Percentiles rank a stretch among this genome's conserved stretches.
phyloP scores from a whole-genome alignment of 768 basidiomycete genomes.

The Hygrophoropsis aurantiaca region DNA sequence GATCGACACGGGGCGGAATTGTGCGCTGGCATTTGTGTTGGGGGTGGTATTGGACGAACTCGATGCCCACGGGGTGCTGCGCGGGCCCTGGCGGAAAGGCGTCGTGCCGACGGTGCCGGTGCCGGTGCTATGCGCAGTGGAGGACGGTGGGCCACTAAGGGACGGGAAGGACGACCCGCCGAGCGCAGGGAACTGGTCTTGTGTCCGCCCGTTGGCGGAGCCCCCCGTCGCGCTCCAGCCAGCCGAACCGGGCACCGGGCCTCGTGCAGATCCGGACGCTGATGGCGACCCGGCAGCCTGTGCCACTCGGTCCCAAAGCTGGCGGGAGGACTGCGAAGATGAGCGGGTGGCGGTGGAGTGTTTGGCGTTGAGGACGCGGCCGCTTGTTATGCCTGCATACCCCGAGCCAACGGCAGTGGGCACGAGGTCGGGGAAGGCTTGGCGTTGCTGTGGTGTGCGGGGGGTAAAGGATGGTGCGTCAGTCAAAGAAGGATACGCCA shows the following conservation, averaged over 20 bases:
- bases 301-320: constrained; percentile 87
- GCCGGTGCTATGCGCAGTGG: no score
- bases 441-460: constrained; percentile 60
- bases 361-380: constrained; percentile 83
- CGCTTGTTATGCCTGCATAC: constrained; percentile 79
- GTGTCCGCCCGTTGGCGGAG: constrained; percentile 11
- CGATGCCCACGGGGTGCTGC: constrained; percentile 65
- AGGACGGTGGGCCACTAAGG: no score
- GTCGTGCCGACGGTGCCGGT: no score
- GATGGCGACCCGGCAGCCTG: constrained; percentile 61
- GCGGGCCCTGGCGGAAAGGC: constrained; percentile 42
- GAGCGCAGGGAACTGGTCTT: constrained; percentile 31
- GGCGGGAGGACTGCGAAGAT: constrained; percentile 58
- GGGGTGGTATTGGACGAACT: no score
- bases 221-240: no score
- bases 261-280: constrained; percentile 19
- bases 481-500: constrained; percentile 2
- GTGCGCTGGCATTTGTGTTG: no score
- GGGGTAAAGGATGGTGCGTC: background rate
- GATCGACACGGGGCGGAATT: constrained; percentile 19
- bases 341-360: constrained; percentile 59
- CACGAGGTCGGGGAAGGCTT: constrained; percentile 78
- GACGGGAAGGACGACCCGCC: constrained; percentile 5
- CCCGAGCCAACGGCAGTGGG: constrained; percentile 59
- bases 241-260: constrained; percentile 25